Evolutionary conservation across 2,329 filamentous ascomycete genomes (phyloP).

Genomic region (Alternaria sp.): DNA sequence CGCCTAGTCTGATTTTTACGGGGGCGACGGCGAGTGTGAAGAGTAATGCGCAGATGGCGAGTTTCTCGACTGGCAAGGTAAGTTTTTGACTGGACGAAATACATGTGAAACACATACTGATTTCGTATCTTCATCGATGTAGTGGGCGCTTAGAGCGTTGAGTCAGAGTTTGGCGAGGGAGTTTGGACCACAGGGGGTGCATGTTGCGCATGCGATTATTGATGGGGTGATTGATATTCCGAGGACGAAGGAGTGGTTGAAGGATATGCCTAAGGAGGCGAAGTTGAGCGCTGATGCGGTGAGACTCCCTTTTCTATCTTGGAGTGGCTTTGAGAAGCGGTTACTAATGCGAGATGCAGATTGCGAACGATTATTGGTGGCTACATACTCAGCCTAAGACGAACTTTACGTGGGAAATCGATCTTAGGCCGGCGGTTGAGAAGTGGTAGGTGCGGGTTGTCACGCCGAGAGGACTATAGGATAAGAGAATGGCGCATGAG

Average conservation of each 20-base stretch:
- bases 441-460: conserved; percentile 68
- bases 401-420: conserved; percentile 81
- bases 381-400: conserved; percentile 81
- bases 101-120: too few relatives aligned
- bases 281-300: conserved; percentile 79
- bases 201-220: conserved; percentile 81
- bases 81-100: too few relatives aligned
- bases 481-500: not conserved
- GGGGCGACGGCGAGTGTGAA: conserved; percentile 83
- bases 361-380: conserved; percentile 86
- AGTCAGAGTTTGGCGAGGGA: conserved; percentile 79
- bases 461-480: not conserved
- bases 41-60: conserved; percentile 70
- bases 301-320: too few relatives aligned
- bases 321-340: too few relatives aligned
- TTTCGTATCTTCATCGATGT: too few relatives aligned
- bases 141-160: conserved; percentile 76
- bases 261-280: conserved; percentile 62
- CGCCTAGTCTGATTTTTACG: conserved; percentile 83
- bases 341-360: conserved; percentile 57
- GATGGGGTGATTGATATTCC: conserved; percentile 87
- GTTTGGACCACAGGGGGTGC: conserved; percentile 81
- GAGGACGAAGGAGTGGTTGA: conserved; percentile 66
- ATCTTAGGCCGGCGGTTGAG: conserved; percentile 80
- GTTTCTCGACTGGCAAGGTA: conserved; percentile 82